phyloP scores from a whole-genome alignment of 2,329 filamentous ascomycete genomes.

The Trichoderma semiorbis region DNA sequence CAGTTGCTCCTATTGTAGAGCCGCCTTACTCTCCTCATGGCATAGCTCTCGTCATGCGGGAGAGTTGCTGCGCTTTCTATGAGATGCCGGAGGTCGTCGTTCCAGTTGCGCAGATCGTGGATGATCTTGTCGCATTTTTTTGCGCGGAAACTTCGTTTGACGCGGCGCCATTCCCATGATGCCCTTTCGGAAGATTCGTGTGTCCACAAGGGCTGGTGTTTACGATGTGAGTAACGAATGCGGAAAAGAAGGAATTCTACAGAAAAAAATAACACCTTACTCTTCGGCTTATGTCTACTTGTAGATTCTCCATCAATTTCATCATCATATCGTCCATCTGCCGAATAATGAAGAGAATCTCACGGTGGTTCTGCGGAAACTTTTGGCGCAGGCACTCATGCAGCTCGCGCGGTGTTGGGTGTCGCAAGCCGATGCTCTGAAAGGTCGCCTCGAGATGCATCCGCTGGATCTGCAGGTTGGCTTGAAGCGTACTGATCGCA shows the following conservation, averaged over 20 bases:
- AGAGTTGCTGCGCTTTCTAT: neutral
- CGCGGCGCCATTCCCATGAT: slow-evolving; percentile 16
- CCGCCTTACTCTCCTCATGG: neutral
- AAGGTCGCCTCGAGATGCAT: slow-evolving; percentile 16
- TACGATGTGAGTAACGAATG: neutral
- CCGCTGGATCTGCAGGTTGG: slow-evolving; percentile 14
- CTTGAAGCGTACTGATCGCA: slow-evolving; percentile 8
- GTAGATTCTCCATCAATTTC: slow-evolving; percentile 3
- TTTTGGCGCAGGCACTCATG: slow-evolving; percentile 2
- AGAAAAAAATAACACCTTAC: neutral
- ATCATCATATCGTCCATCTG: slow-evolving; percentile 13
- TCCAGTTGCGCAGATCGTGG: slow-evolving; percentile 9
- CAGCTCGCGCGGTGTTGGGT: slow-evolving; percentile 9
- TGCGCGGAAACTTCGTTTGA: slow-evolving; percentile 8
- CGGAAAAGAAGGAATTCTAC: neutral
- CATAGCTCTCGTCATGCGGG: neutral
- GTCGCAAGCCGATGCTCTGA: slow-evolving; percentile 3
- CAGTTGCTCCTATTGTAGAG: slow-evolving; percentile 4
- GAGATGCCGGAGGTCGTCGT: slow-evolving; percentile 9
- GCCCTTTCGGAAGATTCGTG: neutral
- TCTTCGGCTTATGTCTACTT: neutral
- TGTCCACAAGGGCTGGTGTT: slow-evolving; percentile 4
- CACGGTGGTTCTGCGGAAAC: neutral
- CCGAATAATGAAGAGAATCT: slow-evolving; percentile 1
- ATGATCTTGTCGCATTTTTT: slow-evolving; percentile 15